These are phyloP conservation scores for Solanum clarkiae DNA, from an alignment of 257 asterid species.

Conservation along the genomic window DNA sequence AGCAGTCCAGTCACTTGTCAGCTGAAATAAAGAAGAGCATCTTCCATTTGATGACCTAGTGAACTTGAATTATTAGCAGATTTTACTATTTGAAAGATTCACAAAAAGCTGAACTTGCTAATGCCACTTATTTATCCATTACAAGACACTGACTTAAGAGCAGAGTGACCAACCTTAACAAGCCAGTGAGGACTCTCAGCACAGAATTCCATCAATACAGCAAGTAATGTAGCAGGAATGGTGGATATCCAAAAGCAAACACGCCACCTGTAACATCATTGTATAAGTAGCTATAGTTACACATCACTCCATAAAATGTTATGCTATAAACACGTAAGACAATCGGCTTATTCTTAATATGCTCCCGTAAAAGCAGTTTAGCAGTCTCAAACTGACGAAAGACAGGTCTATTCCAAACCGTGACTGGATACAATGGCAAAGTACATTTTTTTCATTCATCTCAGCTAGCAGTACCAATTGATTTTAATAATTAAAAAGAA, in stretches of 20 bases:
- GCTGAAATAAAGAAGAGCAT: not conserved
- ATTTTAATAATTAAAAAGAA: not conserved
- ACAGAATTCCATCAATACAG: conserved; percentile 63
- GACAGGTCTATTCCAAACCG: not conserved
- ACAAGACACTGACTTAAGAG: not conserved
- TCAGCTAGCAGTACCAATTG: not conserved
- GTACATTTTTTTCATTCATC: not conserved
- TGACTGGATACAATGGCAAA: not conserved
- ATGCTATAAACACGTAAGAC: not conserved
- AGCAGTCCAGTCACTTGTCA: not conserved
- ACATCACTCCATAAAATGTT: not conserved
- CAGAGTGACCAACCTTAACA: conserved; percentile 35
- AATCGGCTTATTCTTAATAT: not conserved
- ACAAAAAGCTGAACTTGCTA: not conserved
- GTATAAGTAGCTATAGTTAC: not conserved
- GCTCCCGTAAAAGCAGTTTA: not conserved
- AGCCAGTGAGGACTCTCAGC: conserved; percentile 97
- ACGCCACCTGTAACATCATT: conserved; percentile 68
- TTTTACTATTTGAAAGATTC: not conserved
- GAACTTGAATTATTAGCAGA: not conserved
- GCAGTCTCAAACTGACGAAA: not conserved
- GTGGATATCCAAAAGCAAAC: conserved; percentile 89
- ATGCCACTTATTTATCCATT: not conserved
- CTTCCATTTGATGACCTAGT: not conserved
- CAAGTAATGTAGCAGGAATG: conserved; percentile 75